phyloP scores from a whole-genome alignment of 2,329 filamentous ascomycete species.

The Beauveria pseudobassiana region DNA sequence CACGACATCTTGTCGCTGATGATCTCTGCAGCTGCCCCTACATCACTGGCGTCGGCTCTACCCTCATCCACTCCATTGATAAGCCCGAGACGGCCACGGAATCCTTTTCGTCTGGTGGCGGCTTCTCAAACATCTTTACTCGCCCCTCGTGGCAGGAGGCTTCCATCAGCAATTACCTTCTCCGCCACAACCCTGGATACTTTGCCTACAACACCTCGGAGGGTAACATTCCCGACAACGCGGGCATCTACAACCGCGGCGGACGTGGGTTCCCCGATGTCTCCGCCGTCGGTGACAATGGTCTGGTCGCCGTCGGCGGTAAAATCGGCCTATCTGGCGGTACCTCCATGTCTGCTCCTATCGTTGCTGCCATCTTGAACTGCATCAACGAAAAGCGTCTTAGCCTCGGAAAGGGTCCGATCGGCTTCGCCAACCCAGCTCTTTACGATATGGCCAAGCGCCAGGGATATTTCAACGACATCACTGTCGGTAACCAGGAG shows the following conservation, averaged over 20 bases:
- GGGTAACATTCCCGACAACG: constrained; percentile 25
- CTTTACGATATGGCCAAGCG: constrained; percentile 15
- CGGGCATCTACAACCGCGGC: constrained; percentile 35
- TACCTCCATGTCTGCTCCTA: constrained; percentile 29
- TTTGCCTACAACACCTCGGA: constrained; percentile 27
- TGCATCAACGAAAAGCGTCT: constrained; percentile 30
- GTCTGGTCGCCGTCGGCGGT: constrained; percentile 36
- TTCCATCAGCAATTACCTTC: constrained; percentile 32
- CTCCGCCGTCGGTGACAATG: constrained; percentile 34
- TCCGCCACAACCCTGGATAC: constrained; percentile 13
- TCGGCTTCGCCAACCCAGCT: constrained; percentile 30
- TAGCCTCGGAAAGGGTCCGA: constrained; percentile 24
- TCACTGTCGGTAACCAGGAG: constrained; percentile 18
- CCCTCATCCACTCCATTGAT: constrained; percentile 33
- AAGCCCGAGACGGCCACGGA: constrained; percentile 39
- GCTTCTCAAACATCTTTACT: constrained; percentile 40
- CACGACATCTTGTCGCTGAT: constrained; percentile 26
- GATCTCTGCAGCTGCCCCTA: constrained; percentile 31
- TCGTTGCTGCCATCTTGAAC: constrained; percentile 16
- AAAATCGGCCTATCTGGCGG: constrained; percentile 37
- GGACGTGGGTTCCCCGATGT: constrained; percentile 36
- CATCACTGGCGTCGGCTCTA: constrained; percentile 42
- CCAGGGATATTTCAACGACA: constrained; percentile 17
- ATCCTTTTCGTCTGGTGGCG: constrained; percentile 37
- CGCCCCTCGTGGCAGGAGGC: constrained; percentile 38